Evolutionary conservation across 345 rosid genomes (phyloP).

Genomic region (Hibiscus mutabilis): DNA sequence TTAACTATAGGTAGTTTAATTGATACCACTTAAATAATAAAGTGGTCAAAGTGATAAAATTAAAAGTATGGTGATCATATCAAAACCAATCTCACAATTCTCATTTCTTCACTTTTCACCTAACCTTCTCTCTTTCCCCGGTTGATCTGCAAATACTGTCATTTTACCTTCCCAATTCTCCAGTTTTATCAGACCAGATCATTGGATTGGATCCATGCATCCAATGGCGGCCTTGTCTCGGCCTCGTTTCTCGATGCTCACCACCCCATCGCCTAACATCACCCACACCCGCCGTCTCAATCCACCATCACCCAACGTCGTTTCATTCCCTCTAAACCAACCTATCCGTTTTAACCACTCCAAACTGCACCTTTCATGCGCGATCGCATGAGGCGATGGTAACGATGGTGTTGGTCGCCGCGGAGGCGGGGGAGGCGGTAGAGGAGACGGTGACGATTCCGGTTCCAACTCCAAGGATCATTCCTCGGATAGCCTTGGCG

Average conservation of each 20-base stretch:
- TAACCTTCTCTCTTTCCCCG: neutral
- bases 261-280: constrained; percentile 17
- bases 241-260: constrained; percentile 24
- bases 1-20: too few species aligned
- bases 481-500: constrained; percentile 40
- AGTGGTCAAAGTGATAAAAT: too few species aligned
- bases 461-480: constrained; percentile 12
- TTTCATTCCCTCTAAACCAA: constrained; percentile 20
- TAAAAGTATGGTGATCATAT: too few species aligned
- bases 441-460: constrained; percentile 8
- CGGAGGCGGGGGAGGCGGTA: constrained; percentile 7
- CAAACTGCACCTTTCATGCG: constrained; percentile 18
- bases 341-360: constrained; percentile 25
- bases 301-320: neutral
- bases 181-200: neutral
- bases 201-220: neutral
- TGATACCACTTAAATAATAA: too few species aligned
- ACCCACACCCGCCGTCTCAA: constrained; percentile 13
- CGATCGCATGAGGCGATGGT: constrained; percentile 29
- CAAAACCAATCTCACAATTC: too few species aligned
- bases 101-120: neutral
- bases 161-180: neutral
- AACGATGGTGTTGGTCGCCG: constrained; percentile 29
- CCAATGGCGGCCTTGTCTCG: constrained; percentile 29
- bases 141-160: neutral